phyloP scores from a whole-genome alignment of 129 eudicot genomes.

The Rutidosis leptorrhynchoides region DNA sequence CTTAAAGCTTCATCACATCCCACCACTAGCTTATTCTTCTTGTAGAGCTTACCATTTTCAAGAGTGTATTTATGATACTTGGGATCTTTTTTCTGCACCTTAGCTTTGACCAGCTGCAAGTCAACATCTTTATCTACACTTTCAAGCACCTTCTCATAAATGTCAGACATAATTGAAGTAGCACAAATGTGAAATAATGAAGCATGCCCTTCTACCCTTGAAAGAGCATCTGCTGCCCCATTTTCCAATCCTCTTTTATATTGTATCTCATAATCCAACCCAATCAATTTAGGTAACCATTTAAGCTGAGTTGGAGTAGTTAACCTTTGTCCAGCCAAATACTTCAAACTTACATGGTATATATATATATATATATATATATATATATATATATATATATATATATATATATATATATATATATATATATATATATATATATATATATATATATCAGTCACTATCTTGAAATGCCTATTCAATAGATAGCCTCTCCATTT shows the following conservation, averaged over 20 bases:
- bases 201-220: background rate
- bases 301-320: background rate
- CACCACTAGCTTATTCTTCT: background rate
- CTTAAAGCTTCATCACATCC: fast-evolving
- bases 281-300: background rate
- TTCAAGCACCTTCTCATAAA: background rate
- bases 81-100: background rate
- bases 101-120: background rate
- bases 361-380: too few species aligned
- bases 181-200: background rate
- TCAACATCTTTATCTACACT: background rate
- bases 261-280: background rate
- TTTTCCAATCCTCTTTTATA: background rate
- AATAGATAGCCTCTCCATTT: background rate
- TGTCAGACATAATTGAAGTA: background rate
- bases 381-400: too few species aligned
- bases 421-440: too few species aligned
- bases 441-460: too few species aligned
- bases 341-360: background rate
- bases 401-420: too few species aligned
- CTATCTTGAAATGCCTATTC: background rate
- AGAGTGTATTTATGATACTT: too few species aligned
- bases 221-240: background rate
- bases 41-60: background rate
- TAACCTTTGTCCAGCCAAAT: background rate